Percentiles rank a stretch among this genome's conserved stretches.
These are phyloP conservation scores for Dicorynia guianensis DNA, from an alignment of 306 rosid genomes.

Conservation along the genomic window DNA sequence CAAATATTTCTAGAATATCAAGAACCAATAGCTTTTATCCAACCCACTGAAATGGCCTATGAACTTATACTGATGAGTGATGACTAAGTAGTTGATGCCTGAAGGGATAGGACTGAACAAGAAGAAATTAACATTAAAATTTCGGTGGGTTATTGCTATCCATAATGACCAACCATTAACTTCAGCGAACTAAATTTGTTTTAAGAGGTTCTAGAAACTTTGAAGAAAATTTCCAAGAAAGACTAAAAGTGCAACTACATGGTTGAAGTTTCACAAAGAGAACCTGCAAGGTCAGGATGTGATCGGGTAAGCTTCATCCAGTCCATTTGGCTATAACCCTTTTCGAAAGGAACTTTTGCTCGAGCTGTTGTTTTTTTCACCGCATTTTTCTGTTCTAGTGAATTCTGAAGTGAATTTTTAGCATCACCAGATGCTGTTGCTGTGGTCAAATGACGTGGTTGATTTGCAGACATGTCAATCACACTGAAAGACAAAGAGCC, in stretches of 20 bases:
- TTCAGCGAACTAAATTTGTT: background rate
- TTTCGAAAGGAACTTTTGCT: constrained; percentile 93
- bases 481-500: constrained; percentile 87
- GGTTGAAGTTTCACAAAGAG: constrained; percentile 15
- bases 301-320: constrained; percentile 94
- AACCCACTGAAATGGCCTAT: too few species aligned
- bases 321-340: constrained; percentile 97
- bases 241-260: constrained; percentile 17
- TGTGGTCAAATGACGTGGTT: constrained; percentile 34
- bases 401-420: constrained; percentile 39
- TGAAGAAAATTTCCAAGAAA: background rate
- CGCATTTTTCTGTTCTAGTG: constrained; percentile 42
- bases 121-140: too few species aligned
- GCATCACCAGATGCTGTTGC: constrained; percentile 43
- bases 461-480: constrained; percentile 53
- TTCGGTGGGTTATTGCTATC: too few species aligned
- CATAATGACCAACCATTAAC: constrained; percentile 13
- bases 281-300: constrained; percentile 97
- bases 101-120: too few species aligned
- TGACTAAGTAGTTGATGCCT: too few species aligned
- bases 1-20: too few species aligned
- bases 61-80: too few species aligned
- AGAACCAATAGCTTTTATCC: too few species aligned
- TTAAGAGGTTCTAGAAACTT: background rate
- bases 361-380: constrained; percentile 62